Percentiles rank a stretch among this genome's conserved stretches.
phyloP scores from a whole-genome alignment of 225 moss, liverwort and hornwort species.

The Marchantia paleacea region DNA sequence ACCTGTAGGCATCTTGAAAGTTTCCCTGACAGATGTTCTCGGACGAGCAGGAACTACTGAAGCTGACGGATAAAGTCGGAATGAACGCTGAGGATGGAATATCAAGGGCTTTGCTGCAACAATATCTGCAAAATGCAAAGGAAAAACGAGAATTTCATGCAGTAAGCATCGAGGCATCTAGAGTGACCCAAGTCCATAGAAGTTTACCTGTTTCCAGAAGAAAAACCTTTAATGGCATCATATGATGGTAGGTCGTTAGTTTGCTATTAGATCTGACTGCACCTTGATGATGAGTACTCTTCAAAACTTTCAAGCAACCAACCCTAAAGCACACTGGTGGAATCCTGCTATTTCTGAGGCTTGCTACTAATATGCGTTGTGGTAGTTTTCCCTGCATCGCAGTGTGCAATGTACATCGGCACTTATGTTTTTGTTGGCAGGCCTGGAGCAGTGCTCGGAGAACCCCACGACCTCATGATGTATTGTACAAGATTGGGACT shows the following conservation, averaged over 20 bases:
- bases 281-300: not conserved
- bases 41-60: slow-evolving; percentile 40
- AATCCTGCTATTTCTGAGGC: not conserved
- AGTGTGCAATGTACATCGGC: not conserved
- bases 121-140: slow-evolving; percentile 48
- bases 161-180: slow-evolving; percentile 38
- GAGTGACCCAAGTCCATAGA: not conserved
- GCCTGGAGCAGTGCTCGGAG: slow-evolving; percentile 52
- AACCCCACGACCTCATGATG: slow-evolving; percentile 40
- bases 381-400: not conserved
- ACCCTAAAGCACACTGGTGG: not conserved
- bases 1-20: no score
- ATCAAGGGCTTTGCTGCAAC: slow-evolving; percentile 48
- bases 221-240: no score
- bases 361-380: not conserved
- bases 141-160: slow-evolving; percentile 50
- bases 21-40: no score
- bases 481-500: slow-evolving; percentile 44
- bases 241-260: not conserved
- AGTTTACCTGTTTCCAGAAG: not conserved
- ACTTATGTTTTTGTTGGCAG: slow-evolving; percentile 28
- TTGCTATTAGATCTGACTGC: not conserved
- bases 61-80: slow-evolving; percentile 39
- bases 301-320: not conserved
- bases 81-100: slow-evolving; percentile 43